Percentiles rank a stretch among this genome's conserved stretches.
Evolutionary conservation across 345 rosid species (phyloP).

Genomic region (Aquilaria sinensis): DNA sequence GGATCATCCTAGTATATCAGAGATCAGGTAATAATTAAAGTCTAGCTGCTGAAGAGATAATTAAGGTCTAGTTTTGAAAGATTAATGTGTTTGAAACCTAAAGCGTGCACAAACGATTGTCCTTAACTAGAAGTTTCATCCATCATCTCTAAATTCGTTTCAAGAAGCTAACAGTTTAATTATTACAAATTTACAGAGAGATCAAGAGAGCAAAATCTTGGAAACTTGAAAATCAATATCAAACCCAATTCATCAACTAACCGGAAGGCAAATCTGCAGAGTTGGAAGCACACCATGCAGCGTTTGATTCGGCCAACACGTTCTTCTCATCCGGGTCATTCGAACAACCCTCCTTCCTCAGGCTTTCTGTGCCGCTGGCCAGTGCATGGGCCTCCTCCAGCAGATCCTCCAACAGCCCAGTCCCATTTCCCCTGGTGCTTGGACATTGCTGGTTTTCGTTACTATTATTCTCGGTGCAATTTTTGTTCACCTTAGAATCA

Average conservation of each 20-base stretch:
- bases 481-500: neutral
- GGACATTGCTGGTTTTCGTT: slow-evolving; percentile 1
- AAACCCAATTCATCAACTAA: slow-evolving; percentile 7
- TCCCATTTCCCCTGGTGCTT: slow-evolving; percentile 15
- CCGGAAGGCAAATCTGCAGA: slow-evolving; percentile 28
- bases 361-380: slow-evolving; percentile 25
- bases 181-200: neutral
- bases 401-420: slow-evolving; percentile 51
- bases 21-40: too few relatives aligned
- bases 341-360: slow-evolving; percentile 11
- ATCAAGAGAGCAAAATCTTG: too few relatives aligned
- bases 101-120: too few relatives aligned
- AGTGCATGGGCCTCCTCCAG: slow-evolving; percentile 41
- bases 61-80: too few relatives aligned
- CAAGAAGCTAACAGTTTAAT: neutral
- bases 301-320: neutral
- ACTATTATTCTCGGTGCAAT: neutral
- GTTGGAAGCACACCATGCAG: neutral
- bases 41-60: too few relatives aligned
- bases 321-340: slow-evolving; percentile 18
- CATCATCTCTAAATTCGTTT: too few relatives aligned
- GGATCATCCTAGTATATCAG: too few relatives aligned
- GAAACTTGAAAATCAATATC: too few relatives aligned
- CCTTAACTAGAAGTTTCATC: too few relatives aligned
- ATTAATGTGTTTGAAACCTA: too few relatives aligned